Conservation (phyloP, 371 early-diverging fungal genomes). For the Blakeslea trispora region DNA sequence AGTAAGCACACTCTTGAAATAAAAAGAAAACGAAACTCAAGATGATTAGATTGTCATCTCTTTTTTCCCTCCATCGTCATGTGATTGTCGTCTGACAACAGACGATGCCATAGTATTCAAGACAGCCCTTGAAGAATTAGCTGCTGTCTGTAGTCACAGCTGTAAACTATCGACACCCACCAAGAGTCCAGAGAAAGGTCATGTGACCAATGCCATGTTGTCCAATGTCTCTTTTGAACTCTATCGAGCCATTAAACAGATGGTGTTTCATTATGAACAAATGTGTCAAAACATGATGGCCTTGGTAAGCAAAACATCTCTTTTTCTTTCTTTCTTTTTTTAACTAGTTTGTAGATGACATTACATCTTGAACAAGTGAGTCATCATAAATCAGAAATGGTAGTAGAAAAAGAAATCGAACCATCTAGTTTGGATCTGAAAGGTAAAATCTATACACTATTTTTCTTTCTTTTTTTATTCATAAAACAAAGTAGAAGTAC, state of each 20-base stretch:
- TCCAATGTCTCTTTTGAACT: constrained; percentile 37
- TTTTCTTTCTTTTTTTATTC: no score
- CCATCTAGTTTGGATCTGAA: constrained; percentile 18
- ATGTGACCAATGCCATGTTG: constrained; percentile 31
- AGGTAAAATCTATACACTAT: no score
- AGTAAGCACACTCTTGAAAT: constrained; percentile 24
- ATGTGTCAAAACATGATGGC: constrained; percentile 42
- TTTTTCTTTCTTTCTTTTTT: constrained; percentile 3
- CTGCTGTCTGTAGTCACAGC: constrained; percentile 34
- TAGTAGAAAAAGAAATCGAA: neutral
- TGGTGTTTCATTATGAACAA: constrained; percentile 34
- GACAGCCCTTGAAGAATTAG: constrained; percentile 39
- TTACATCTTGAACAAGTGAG: constrained; percentile 29
- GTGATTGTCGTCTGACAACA: constrained; percentile 5
- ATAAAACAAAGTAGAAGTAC: no score
- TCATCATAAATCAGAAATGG: constrained; percentile 22
- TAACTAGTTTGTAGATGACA: constrained; percentile 37
- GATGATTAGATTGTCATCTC: constrained; percentile 34
- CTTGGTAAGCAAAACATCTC: constrained; percentile 28
- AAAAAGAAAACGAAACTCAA: no score
- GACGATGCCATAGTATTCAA: constrained; percentile 5
- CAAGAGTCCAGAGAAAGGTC: constrained; percentile 7
- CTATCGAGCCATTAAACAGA: constrained; percentile 38
- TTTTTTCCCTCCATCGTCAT: constrained; percentile 29
- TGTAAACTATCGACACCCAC: constrained; percentile 11